phyloP scores from a whole-genome alignment of 371 early-diverging fungal genomes.

The Coemansia sp. region DNA sequence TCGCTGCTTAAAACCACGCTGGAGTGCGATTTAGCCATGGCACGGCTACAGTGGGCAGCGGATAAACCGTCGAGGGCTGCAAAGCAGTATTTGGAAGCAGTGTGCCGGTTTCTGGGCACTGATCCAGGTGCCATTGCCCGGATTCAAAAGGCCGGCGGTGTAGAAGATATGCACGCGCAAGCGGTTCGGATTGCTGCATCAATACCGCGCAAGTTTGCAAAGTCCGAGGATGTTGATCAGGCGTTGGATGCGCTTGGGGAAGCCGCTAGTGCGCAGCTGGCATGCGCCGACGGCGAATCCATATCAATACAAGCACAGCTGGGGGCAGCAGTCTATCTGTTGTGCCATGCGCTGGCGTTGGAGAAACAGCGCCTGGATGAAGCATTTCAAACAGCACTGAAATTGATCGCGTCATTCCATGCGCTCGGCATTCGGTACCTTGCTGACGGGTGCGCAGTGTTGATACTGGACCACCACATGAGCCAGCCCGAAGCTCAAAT shows the following conservation, averaged over 20 bases:
- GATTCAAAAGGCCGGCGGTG: neutral
- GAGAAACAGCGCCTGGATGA: neutral
- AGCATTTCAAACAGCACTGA: conserved; percentile 7
- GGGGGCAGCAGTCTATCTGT: conserved; percentile 10
- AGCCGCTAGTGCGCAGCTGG: conserved; percentile 26
- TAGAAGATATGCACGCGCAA: neutral
- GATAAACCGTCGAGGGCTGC: neutral
- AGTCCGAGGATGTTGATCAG: conserved; percentile 31
- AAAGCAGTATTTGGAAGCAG: conserved; percentile 7
- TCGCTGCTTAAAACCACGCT: conserved; percentile 35
- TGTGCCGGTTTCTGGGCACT: conserved; percentile 32
- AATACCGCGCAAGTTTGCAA: conserved; percentile 37
- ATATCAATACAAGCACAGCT: neutral
- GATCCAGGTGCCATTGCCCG: neutral
- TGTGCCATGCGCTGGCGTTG: conserved; percentile 21
- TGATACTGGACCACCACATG: conserved; percentile 23
- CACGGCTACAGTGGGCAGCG: conserved; percentile 10
- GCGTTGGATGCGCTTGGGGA: conserved; percentile 36
- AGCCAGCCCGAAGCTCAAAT: conserved; percentile 7
- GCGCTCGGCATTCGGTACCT: conserved; percentile 7
- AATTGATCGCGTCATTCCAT: neutral
- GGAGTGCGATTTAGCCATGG: conserved; percentile 34
- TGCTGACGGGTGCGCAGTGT: conserved; percentile 31
- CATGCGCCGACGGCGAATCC: neutral
- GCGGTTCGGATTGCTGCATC: neutral